Conservation (phyloP, 257 asterid genomes). For the Solanum peruvianum region DNA sequence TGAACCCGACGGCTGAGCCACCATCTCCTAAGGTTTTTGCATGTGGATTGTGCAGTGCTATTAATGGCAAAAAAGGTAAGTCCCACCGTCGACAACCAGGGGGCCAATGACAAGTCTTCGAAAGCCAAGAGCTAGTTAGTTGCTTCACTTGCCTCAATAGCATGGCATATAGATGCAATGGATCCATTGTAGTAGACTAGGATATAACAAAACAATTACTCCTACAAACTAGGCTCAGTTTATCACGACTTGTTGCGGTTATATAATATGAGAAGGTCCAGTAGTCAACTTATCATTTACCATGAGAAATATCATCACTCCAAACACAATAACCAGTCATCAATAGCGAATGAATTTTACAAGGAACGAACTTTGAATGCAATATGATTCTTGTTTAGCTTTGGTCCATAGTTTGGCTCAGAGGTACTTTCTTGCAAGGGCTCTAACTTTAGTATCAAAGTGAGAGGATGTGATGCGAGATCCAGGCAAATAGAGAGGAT, state of each 20-base stretch:
- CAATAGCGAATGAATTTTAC: background rate
- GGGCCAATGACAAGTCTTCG: background rate
- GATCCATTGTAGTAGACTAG: background rate
- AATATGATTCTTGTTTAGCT: background rate
- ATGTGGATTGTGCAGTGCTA: background rate
- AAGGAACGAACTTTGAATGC: background rate
- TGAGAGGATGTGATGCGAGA: conserved; percentile 86
- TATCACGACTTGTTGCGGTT: background rate
- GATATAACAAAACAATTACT: background rate
- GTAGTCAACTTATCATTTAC: background rate
- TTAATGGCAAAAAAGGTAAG: background rate
- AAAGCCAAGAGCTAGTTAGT: background rate
- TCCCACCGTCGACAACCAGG: background rate
- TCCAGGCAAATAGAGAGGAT: conserved; percentile 96
- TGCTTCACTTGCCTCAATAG: background rate
- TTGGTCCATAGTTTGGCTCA: conserved; percentile 14
- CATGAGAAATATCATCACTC: background rate
- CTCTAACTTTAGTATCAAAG: conserved; percentile 94
- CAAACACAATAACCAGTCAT: background rate
- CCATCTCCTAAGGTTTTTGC: conserved; percentile 30
- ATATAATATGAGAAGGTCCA: background rate
- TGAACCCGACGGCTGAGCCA: conserved; percentile 34
- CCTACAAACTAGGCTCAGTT: background rate
- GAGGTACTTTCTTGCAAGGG: conserved; percentile 84
- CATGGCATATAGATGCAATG: background rate